Evolutionary conservation across 495 filamentous ascomycete genomes (phyloP), one percentile per base, ranked within the genome.

Genomic region (Peziza echinospora): DNA sequence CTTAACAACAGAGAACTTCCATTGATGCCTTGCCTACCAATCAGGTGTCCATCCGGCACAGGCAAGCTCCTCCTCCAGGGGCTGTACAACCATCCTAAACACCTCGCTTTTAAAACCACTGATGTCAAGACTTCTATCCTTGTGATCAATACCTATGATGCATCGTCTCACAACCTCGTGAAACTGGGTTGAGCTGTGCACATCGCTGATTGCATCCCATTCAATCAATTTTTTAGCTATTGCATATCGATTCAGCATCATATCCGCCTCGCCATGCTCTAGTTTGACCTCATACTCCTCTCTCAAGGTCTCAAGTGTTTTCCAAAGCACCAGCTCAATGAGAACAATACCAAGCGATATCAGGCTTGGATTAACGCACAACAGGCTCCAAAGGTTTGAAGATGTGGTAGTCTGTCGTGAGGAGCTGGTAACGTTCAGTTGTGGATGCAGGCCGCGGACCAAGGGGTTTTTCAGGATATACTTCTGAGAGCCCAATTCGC

Each of bases 131-230:
- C 28, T 53, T 43, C 41, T 40, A 21, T 49, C 42, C 16, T 49
- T 45, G 9, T 46, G 45, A 40, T 63, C 60, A 10, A 63, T 53
- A 23, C 55, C 57, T 4, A 28, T 22, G 19, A 63, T 60, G 24
- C 61, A 63, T 23, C 58, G 49, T 34, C 61, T 48, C 17, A 63
- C 61, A 25, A 56, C 58, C 46, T 60, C 56, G n/a, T 52, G 49
- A 44, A 60, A 63, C 39, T 48, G 54, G 19, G n/a, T 7, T 8
- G 26, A 7, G n/a, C 8, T 34, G n/a, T 8, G n/a, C 49, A 17
- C 58, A 61, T 21, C 55, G 56, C 1, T 61, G 52, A 0, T 44
- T 45, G 17, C 52, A 52, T 24, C 26, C 26, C 26, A 63, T 47
- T 13, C 53, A 43, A 8, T 54, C 51, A 5, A 52, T 48, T 4